These are phyloP conservation scores for Pythium sukuiense DNA, from an alignment of 352 stramenopile genomes.

Conservation along the genomic window DNA sequence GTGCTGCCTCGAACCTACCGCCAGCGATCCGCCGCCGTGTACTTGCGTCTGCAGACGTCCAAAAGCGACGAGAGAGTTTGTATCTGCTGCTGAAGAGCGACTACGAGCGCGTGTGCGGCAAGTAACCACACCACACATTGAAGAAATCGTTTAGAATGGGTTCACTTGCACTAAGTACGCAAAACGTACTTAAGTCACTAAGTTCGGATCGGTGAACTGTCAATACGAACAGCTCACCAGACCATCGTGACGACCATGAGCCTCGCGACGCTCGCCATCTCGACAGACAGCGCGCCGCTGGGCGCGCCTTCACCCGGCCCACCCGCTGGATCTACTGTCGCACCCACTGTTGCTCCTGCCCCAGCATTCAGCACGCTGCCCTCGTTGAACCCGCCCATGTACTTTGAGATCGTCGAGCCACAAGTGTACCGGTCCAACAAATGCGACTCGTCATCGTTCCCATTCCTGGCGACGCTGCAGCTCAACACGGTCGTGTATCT, in stretches of 20 bases:
- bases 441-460: conserved; percentile 82
- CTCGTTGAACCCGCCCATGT: conserved; percentile 80
- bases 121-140: no score
- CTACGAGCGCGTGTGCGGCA: conserved; percentile 27
- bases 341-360: conserved; percentile 18
- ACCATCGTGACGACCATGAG: conserved; percentile 4
- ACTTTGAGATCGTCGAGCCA: conserved; percentile 88
- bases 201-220: conserved; percentile 1
- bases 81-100: conserved; percentile 53
- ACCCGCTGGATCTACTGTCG: background rate
- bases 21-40: conserved; percentile 50
- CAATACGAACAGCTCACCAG: background rate
- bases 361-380: conserved; percentile 58
- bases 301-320: background rate
- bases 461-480: conserved; percentile 76
- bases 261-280: conserved; percentile 20
- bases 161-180: background rate
- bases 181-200: background rate
- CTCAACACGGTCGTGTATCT: conserved; percentile 87
- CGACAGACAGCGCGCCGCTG: conserved; percentile 11
- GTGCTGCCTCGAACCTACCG: conserved; percentile 48
- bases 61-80: conserved; percentile 53
- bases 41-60: conserved; percentile 37
- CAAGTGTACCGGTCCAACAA: conserved; percentile 87
- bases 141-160: background rate